Evolutionary conservation across 202 grass and related monocot genomes (phyloP).

Genomic region (Eragrostis tef): DNA sequence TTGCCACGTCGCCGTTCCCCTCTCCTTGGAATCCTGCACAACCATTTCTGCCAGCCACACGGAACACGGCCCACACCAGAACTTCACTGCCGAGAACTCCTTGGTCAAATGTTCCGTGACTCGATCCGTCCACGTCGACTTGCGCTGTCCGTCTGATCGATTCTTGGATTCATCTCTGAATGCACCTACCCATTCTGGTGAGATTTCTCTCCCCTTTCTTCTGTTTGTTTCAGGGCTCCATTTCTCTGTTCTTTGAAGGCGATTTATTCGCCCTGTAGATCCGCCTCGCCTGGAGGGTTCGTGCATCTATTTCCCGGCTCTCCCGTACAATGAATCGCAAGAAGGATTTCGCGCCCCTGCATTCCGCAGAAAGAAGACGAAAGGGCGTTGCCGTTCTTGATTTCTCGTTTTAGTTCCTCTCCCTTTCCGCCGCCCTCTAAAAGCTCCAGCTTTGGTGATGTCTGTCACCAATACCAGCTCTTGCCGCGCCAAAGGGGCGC

Average conservation of each 20-base stretch:
- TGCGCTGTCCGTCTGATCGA: neutral
- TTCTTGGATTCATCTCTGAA: constrained; percentile 1
- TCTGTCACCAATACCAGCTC: neutral
- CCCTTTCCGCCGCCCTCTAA: constrained; percentile 26
- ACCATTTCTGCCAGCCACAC: neutral
- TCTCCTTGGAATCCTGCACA: neutral
- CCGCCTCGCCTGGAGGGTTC: neutral
- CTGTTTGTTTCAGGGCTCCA: neutral
- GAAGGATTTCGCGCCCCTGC: constrained; percentile 5
- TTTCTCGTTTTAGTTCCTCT: constrained; percentile 13
- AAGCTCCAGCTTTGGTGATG: constrained; percentile 41
- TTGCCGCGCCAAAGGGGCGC: constrained; percentile 16
- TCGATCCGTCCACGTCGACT: constrained; percentile 18
- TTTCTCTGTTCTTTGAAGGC: neutral
- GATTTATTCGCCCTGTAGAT: constrained; percentile 9
- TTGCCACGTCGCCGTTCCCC: constrained; percentile 17
- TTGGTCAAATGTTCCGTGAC: constrained; percentile 29
- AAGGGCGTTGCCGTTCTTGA: constrained; percentile 10
- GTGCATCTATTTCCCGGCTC: neutral
- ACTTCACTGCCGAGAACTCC: neutral
- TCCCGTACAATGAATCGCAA: constrained; percentile 3
- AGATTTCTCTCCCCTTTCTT: neutral
- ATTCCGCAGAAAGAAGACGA: constrained; percentile 37
- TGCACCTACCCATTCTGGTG: neutral
- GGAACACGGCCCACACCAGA: no score